A percentile compares a stretch with the other conserved stretches of the same genome.
phyloP scores from a whole-genome alignment of 169 alveolate species.

The Plasmodium yoelii region DNA sequence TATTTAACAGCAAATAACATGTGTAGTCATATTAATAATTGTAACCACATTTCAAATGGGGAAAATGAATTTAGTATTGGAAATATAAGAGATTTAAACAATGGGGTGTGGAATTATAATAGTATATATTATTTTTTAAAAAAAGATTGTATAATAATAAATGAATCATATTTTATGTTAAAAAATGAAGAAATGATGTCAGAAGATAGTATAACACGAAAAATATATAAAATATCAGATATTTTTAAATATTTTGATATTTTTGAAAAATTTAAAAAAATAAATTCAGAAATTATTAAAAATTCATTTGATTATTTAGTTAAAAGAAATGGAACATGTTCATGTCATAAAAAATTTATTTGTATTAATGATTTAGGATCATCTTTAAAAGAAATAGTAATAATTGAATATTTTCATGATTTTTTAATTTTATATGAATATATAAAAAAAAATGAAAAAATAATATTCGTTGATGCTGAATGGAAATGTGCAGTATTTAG shows the following conservation, averaged over 20 bases:
- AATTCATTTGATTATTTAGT: constrained; percentile 49
- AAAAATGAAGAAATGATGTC: constrained; percentile 52
- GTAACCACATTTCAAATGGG: neutral
- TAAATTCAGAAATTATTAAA: constrained; percentile 41
- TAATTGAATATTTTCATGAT: constrained; percentile 36
- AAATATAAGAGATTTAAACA: neutral
- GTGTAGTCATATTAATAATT: neutral
- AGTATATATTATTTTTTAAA: constrained; percentile 25
- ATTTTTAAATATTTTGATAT: constrained; percentile 57
- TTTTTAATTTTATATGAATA: constrained; percentile 28
- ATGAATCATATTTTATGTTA: constrained; percentile 22
- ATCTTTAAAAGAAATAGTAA: constrained; percentile 23
- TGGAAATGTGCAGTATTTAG: constrained; percentile 62
- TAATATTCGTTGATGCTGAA: constrained; percentile 62
- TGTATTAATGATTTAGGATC: constrained; percentile 64
- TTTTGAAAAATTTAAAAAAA: constrained; percentile 44
- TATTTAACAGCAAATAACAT: neutral
- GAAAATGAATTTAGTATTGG: neutral
- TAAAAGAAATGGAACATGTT: constrained; percentile 41
- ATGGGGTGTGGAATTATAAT: neutral
- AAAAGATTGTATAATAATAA: constrained; percentile 31
- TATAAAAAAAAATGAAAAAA: constrained; percentile 43
- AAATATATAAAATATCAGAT: constrained; percentile 53
- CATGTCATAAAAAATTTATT: constrained; percentile 34
- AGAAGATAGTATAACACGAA: constrained; percentile 28